Evolutionary conservation across 2,329 filamentous ascomycete genomes (phyloP), one percentile per base, ranked within the genome.

Genomic region (Coniochaeta prunicola): DNA sequence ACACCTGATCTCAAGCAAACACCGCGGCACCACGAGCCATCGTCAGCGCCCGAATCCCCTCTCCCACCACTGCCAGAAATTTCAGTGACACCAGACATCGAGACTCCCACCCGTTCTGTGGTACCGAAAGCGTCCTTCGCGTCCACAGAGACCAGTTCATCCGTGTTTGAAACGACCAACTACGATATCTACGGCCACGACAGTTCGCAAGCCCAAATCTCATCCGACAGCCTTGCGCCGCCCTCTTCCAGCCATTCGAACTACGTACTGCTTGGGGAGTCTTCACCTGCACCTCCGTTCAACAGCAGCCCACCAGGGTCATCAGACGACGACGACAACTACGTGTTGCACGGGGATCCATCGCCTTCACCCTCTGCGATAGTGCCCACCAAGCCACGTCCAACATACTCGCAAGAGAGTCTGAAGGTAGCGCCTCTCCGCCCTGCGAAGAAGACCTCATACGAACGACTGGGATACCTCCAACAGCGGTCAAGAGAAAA

Each of bases 381-480:
- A 38, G 65, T 72, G 58, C 61, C 67, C 7, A 70, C 64, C 24
- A 66, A 67, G 34, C 62, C 72, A 1, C 74, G 73, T 6, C 71
- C 73, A 21, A 76, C 78, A 58, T 86, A 81, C 66, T 87, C 85
- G 0, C 82, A 83, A 62, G 84, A 87, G 65, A 87, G 83, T 62
- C 73, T 87, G 31, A 66, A 82, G 13, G 81, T 87, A 15, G 74
- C 81, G 9, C 83, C 84, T 0, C 70, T 87, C 19, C 74, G 76
- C 53, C 77, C 81, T 9, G 70, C 70, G 57, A 77, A 74, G 65
- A 75, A 75, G 62, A 72, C 70, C 26, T 80, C 80, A 1, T 74
- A 73, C 53, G 81, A 85, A 53, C 75, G 71, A 24, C 71, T 81
- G 30, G 77, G 76, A 4, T 76, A 80, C 61, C 76, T 76, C 64